Percentiles rank a stretch among this genome's conserved stretches.
phyloP scores from a whole-genome alignment of 2,329 filamentous ascomycete genomes.

The Emmonsiellopsis sp. region DNA sequence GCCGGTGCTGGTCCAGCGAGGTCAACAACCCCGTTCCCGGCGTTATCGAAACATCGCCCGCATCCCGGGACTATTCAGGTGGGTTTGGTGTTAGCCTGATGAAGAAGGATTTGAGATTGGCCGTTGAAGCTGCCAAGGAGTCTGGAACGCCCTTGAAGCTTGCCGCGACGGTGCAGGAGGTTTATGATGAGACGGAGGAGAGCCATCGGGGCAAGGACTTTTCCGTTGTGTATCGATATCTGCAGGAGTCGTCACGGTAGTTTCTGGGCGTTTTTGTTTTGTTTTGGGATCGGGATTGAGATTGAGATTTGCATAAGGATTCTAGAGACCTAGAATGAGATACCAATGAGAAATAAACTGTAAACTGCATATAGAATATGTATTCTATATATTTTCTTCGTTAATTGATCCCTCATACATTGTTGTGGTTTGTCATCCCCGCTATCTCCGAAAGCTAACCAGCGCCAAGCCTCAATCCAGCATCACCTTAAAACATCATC shows the following conservation, averaged over 20 bases:
- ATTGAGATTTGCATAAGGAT: too few species aligned
- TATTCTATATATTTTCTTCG: not conserved
- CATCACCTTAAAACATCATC: not conserved
- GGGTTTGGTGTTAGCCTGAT: conserved; percentile 71
- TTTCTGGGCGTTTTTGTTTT: not conserved
- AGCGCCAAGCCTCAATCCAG: not conserved
- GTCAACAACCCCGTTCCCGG: conserved; percentile 91
- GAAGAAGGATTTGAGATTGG: conserved; percentile 69
- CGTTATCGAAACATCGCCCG: conserved; percentile 67
- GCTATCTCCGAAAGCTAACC: not conserved
- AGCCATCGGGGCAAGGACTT: conserved; percentile 65
- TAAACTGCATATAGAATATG: not conserved
- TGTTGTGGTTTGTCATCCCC: not conserved
- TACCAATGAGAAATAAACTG: conserved; percentile 1
- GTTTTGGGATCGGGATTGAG: not conserved
- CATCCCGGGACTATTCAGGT: conserved; percentile 64
- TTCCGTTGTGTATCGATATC: conserved; percentile 68
- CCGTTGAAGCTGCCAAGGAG: conserved; percentile 61
- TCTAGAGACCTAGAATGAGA: not conserved
- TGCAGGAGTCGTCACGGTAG: conserved; percentile 31
- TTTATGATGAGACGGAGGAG: conserved; percentile 60
- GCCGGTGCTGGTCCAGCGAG: conserved; percentile 92
- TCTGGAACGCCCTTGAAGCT: conserved; percentile 58
- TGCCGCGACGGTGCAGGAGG: conserved; percentile 51
- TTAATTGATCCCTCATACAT: too few species aligned